phyloP scores from a whole-genome alignment of 345 rosid species.

The Psidium guajava region DNA sequence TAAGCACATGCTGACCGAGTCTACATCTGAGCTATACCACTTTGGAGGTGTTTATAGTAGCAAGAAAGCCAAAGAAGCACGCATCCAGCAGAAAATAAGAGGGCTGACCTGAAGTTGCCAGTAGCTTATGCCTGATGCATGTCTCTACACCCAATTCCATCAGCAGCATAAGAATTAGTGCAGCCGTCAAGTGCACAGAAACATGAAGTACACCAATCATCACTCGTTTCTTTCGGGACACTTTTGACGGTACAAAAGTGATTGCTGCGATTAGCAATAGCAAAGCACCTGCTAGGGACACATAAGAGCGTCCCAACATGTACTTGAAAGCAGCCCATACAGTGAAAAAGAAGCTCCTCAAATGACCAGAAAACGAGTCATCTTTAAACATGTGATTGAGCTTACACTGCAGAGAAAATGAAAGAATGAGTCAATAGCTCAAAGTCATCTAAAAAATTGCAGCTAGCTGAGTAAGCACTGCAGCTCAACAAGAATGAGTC shows the following conservation, averaged over 20 bases:
- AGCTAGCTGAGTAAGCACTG: too few species aligned
- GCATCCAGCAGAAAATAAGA: neutral
- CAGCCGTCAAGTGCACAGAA: slow-evolving; percentile 78
- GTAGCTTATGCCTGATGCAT: slow-evolving; percentile 78
- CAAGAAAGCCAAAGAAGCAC: neutral
- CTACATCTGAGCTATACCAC: neutral
- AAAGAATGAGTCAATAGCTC: neutral
- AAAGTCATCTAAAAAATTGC: too few species aligned
- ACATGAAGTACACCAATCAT: slow-evolving; percentile 85
- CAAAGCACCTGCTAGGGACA: slow-evolving; percentile 68
- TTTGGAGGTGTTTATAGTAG: neutral
- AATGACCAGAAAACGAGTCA: slow-evolving; percentile 81
- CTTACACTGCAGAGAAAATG: slow-evolving; percentile 57
- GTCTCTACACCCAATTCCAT: slow-evolving; percentile 89
- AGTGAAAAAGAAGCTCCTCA: slow-evolving; percentile 73
- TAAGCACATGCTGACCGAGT: neutral
- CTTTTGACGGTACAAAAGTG: slow-evolving; percentile 78
- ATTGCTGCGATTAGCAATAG: slow-evolving; percentile 53
- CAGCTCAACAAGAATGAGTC: too few species aligned
- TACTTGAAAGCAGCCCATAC: slow-evolving; percentile 62
- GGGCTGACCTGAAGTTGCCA: slow-evolving; percentile 78
- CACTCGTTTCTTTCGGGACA: slow-evolving; percentile 65
- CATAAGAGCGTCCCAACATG: slow-evolving; percentile 66
- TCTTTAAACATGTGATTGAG: slow-evolving; percentile 76
- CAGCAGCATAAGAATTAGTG: slow-evolving; percentile 85